Percentiles rank a stretch among this genome's conserved stretches.
Evolutionary conservation across 2,329 filamentous ascomycete species (phyloP).

Genomic region (Metarhizium sp.): DNA sequence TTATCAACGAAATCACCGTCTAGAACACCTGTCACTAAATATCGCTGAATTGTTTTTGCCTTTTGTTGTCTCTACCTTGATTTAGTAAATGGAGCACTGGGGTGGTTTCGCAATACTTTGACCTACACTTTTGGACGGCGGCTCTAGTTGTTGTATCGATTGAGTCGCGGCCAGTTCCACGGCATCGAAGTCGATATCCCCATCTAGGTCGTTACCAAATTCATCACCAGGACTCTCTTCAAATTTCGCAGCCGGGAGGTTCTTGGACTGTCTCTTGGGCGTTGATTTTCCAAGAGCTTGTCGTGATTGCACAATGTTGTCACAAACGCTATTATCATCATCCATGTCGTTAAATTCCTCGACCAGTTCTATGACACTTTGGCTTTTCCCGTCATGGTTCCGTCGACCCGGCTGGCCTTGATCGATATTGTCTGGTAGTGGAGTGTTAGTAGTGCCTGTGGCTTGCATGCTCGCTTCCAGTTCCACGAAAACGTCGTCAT

Average conservation of each 20-base stretch:
- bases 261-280: slow-evolving; percentile 5
- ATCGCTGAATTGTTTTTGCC: slow-evolving; percentile 73
- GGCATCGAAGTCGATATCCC: slow-evolving; percentile 71
- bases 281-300: slow-evolving; percentile 5
- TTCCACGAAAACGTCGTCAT: slow-evolving; percentile 49
- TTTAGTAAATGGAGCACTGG: slow-evolving; percentile 46
- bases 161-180: slow-evolving; percentile 67
- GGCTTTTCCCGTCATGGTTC: no score
- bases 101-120: slow-evolving; percentile 12
- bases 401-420: not conserved
- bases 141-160: slow-evolving; percentile 31
- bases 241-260: not conserved
- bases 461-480: slow-evolving; percentile 36
- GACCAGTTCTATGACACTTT: not conserved
- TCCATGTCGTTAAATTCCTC: slow-evolving; percentile 57
- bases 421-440: slow-evolving; percentile 22
- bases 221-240: slow-evolving; percentile 19
- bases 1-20: slow-evolving; percentile 59
- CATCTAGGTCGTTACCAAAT: slow-evolving; percentile 42
- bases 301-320: slow-evolving; percentile 25
- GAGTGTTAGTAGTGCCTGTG: slow-evolving; percentile 3
- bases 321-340: slow-evolving; percentile 46
- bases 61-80: slow-evolving; percentile 55
- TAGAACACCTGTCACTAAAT: slow-evolving; percentile 67
- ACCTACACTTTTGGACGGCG: slow-evolving; percentile 27